Conservation (phyloP, 371 early-diverging fungal species). For the Entomophthora muscae region DNA sequence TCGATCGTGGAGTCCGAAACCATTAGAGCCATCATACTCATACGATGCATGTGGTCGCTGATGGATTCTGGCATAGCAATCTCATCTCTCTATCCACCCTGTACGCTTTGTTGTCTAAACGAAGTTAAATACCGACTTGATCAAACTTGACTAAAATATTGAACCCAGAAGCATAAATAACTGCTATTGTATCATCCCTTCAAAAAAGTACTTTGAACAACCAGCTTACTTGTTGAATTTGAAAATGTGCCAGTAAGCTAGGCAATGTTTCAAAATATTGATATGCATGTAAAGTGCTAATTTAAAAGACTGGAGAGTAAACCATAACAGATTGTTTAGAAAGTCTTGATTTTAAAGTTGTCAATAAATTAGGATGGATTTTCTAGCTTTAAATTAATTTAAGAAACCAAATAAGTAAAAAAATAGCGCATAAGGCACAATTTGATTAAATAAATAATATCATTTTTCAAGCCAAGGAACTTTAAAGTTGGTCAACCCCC, state of each 20-base stretch:
- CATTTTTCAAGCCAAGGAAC: not conserved
- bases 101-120: constrained; percentile 71
- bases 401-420: not conserved
- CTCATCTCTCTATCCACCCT: constrained; percentile 66
- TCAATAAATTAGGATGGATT: not conserved
- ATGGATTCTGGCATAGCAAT: constrained; percentile 65
- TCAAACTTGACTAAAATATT: too few species aligned
- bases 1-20: constrained; percentile 44
- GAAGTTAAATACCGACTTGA: not conserved
- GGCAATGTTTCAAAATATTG: not conserved
- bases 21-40: constrained; percentile 70
- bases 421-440: not conserved
- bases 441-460: not conserved
- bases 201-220: not conserved
- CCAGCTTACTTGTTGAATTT: not conserved
- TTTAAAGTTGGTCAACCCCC: not conserved
- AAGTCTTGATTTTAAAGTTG: not conserved
- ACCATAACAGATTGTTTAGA: not conserved
- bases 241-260: not conserved
- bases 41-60: constrained; percentile 87
- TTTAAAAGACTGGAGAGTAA: not conserved
- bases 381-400: not conserved
- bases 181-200: not conserved
- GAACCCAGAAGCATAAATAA: not conserved
- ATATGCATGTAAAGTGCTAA: not conserved